Evolutionary conservation across 2,329 filamentous ascomycete genomes (phyloP), one percentile per base, ranked within the genome.

Genomic region (Neofusicoccum ribis): DNA sequence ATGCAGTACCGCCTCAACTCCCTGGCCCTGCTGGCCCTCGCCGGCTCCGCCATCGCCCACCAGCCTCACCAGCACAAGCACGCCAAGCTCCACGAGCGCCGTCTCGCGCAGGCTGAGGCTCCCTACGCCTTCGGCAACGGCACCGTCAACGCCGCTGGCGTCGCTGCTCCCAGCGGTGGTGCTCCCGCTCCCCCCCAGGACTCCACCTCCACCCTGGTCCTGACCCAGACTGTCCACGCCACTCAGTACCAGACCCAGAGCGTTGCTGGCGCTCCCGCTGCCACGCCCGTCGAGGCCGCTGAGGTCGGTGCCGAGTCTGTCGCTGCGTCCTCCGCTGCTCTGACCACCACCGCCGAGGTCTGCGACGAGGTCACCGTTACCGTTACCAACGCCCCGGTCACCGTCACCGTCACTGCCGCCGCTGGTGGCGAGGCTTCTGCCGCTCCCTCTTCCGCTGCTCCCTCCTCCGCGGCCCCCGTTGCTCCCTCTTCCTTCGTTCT

Each of bases 321-420:
- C 12, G 49, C 44, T 7, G 59, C 59, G 11, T 64, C 62, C 14
- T 64, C 65, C 47, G 65, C 52, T 20, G 51, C 51, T 27, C 51
- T 56, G 51, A 56, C 54, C 54, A 72, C 74, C 63, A 71, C 76
- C 63, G 74, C 73, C 64, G 74, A 80, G 49, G 54, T 51, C 31
- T 81, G 79, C 58, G 76, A 76, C 39, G 78, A 76, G 66, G 75
- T 80, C 58, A 78, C 79, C 44, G 73, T 80, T 61, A 81, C 79
- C 31, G 64, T 63, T 41, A 66, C 64, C 58, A 56, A 62, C 64
- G 44, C 41, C 20, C 43, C 52, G 37, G 47, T 62, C 31, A 65
- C 79, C 37, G 73, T 80, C 62, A 81, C 79, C 37, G 75, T 79
- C 54, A 75, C 75, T 39, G 72, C 54, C 15, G 54, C 31, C n/a